These are phyloP conservation scores for Annona cherimola DNA, from an alignment of 164 flowering plant genomes.

Conservation along the genomic window DNA sequence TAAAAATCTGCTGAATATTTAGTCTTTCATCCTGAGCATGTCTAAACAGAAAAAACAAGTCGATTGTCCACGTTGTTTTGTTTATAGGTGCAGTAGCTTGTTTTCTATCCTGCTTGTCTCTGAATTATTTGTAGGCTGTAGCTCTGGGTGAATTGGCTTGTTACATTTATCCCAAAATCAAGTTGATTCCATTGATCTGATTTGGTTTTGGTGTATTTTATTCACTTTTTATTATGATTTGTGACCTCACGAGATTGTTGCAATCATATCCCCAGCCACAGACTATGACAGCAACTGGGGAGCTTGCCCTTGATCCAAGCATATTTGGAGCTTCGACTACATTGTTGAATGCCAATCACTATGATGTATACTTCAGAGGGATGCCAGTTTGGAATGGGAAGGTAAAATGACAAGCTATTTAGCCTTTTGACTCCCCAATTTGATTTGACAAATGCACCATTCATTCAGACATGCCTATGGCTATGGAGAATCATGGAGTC, in stretches of 20 bases:
- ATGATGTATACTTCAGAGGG: slow-evolving; percentile 72
- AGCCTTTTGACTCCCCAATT: neutral
- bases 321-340: slow-evolving; percentile 84
- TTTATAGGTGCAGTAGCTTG: no score
- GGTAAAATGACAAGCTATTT: slow-evolving; percentile 27
- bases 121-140: no score
- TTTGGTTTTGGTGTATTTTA: neutral
- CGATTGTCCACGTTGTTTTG: no score
- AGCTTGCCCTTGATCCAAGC: slow-evolving; percentile 75
- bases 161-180: neutral
- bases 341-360: slow-evolving; percentile 78
- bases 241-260: neutral
- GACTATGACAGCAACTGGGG: slow-evolving; percentile 62
- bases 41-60: no score
- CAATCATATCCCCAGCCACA: slow-evolving; percentile 38
- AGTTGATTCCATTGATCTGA: neutral
- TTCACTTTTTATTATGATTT: neutral
- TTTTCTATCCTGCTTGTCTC: no score
- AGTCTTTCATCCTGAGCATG: no score
- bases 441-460: neutral
- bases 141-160: neutral
- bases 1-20: no score
- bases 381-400: slow-evolving; percentile 83
- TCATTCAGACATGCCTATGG: neutral
- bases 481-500: neutral